These are phyloP conservation scores for Suhomyces kunorum DNA, from an alignment of 1,139 yeast genomes.

Conservation along the genomic window DNA sequence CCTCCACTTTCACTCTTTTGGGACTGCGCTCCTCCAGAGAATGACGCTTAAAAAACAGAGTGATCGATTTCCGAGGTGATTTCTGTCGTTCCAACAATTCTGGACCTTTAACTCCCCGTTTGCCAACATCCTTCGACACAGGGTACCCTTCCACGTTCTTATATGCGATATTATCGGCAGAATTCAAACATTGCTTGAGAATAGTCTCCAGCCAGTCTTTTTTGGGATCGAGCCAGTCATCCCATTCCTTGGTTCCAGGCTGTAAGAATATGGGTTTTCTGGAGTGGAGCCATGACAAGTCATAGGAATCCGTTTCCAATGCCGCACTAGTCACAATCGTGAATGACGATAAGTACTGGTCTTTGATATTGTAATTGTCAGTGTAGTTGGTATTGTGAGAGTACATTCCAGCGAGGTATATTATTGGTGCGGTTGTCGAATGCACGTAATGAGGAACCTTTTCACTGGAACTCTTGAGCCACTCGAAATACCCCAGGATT, in stretches of 20 bases:
- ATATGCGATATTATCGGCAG: constrained; percentile 42
- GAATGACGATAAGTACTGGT: constrained; percentile 48
- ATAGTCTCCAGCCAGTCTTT: constrained; percentile 38
- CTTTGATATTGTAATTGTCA: constrained; percentile 25
- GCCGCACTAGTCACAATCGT: constrained; percentile 79
- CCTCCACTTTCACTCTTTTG: not conserved
- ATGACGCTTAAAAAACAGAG: constrained; percentile 28
- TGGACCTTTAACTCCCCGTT: constrained; percentile 30
- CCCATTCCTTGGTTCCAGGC: constrained; percentile 59
- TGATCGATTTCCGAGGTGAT: constrained; percentile 27
- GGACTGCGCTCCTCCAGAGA: constrained; percentile 1
- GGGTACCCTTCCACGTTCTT: constrained; percentile 50
- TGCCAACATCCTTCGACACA: constrained; percentile 69
- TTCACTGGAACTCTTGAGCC: constrained; percentile 48
- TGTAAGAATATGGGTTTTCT: constrained; percentile 74
- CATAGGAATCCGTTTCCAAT: constrained; percentile 39
- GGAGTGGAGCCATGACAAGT: constrained; percentile 67
- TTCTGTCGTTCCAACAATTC: constrained; percentile 20
- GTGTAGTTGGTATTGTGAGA: constrained; percentile 44
- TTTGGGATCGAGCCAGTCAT: constrained; percentile 60
- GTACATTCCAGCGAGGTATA: constrained; percentile 75
- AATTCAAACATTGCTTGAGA: constrained; percentile 40
- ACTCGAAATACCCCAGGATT: constrained; percentile 82
- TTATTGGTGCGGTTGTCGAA: constrained; percentile 49
- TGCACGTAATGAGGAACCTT: constrained; percentile 68